phyloP scores from a whole-genome alignment of 73 alveolate genomes.

The Effrenium voratum region DNA sequence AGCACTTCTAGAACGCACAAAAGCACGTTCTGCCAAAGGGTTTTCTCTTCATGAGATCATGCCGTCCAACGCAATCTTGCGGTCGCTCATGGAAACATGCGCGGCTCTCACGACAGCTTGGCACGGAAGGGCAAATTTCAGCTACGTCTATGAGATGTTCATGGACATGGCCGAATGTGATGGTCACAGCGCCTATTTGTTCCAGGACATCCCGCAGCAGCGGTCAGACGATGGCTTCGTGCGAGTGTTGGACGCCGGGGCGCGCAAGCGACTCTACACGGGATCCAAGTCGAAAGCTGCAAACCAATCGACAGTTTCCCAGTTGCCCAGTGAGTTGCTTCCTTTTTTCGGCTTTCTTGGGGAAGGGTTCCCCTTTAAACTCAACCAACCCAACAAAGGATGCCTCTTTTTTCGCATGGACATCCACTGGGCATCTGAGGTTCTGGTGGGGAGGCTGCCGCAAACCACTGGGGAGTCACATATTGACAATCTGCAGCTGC shows the following conservation, averaged over 20 bases:
- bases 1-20: too few species aligned
- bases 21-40: constrained; percentile 49
- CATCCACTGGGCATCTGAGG: not conserved
- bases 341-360: too few species aligned
- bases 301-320: not conserved
- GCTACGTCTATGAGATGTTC: constrained; percentile 73
- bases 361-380: not conserved
- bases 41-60: constrained; percentile 83
- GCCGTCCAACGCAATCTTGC: constrained; percentile 60
- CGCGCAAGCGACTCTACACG: constrained; percentile 25
- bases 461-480: constrained; percentile 83
- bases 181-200: constrained; percentile 67
- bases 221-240: constrained; percentile 77
- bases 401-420: not conserved
- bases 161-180: constrained; percentile 80
- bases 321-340: too few species aligned
- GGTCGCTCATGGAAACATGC: constrained; percentile 47
- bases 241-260: constrained; percentile 59
- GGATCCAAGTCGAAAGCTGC: not conserved
- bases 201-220: constrained; percentile 79
- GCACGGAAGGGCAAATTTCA: constrained; percentile 87
- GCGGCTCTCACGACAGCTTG: constrained; percentile 46
- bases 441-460: constrained; percentile 5
- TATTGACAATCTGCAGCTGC: constrained; percentile 74
- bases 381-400: not conserved